These are phyloP conservation scores for Paraleonurus japonicus DNA, from an alignment of 257 asterid genomes.

Conservation along the genomic window DNA sequence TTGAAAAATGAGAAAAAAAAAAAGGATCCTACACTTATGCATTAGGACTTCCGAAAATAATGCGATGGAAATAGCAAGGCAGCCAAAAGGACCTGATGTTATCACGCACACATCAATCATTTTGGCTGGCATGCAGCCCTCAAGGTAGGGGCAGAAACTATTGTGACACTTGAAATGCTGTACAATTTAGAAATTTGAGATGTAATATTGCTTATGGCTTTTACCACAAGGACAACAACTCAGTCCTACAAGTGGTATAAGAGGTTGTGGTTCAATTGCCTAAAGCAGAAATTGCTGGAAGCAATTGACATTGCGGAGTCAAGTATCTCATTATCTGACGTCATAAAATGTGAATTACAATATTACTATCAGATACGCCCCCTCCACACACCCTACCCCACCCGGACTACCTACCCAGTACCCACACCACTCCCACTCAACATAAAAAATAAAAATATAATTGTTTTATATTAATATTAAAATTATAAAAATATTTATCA, in stretches of 20 bases:
- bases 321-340: neutral
- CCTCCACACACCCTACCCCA: too few species aligned
- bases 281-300: neutral
- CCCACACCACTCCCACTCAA: too few species aligned
- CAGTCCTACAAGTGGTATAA: neutral
- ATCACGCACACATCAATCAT: neutral
- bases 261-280: neutral
- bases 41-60: neutral
- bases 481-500: too few species aligned
- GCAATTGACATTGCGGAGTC: neutral
- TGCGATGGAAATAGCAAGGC: conserved; percentile 1
- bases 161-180: neutral
- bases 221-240: neutral
- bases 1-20: neutral
- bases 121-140: neutral
- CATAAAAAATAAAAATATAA: too few species aligned
- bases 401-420: too few species aligned
- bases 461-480: too few species aligned
- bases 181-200: neutral
- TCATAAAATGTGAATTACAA: neutral
- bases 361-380: neutral
- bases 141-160: neutral
- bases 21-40: neutral
- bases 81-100: neutral
- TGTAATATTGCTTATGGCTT: neutral